Base-by-base conservation (phyloP, 1,284 basidiomycete genomes). In the Ganoderma sinense region DNA sequence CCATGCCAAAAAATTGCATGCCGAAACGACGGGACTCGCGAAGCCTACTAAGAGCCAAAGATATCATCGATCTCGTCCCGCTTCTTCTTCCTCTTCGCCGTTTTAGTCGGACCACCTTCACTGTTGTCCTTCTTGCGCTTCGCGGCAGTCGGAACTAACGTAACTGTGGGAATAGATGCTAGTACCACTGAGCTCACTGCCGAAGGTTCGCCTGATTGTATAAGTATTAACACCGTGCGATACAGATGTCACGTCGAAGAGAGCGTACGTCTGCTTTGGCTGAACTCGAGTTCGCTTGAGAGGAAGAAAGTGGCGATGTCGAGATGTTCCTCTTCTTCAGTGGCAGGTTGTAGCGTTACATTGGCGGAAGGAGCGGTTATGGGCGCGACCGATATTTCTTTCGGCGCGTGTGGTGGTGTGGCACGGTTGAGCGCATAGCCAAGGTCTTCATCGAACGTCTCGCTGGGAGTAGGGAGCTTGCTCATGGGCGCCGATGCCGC, bases 31-130 rank as follows among this genome's bases (percentile, higher is more conserved):
- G 4, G n/a, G 6, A 64, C 14, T n/a, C n/a, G 23, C 64, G 11
- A 41, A 41, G n/a, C 40, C 16, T n/a, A 36, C 73, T 73, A 86
- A 69, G 84, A 83, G 0, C 85, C 87, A 77, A 93, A 93, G 39
- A 93, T 92, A 31, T 87, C 87, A 74, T 93, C 91, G 48, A 92
- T 92, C 76, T 89, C 91, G 72, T 92, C 86, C 39, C 75, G 75
- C 68, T 78, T 84, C 70, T 78, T 79, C 74, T 81, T 82, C 78
- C 78, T 77, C 72, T 84, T 81, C 73, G 78, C 80, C 66, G 79
- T 82, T 71, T 81, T 82, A 14, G 36, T 23, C 4, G 59, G 39
- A 33, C 51, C 66, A 68, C 41, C 65, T 68, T 59, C 62, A 33
- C 26, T 72, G 51, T 74, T 72, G 26, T 68, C 43, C 51, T 69